These are phyloP conservation scores for Penicillium robsamsonii DNA, from an alignment of 495 filamentous ascomycete genomes.

Conservation along the genomic window DNA sequence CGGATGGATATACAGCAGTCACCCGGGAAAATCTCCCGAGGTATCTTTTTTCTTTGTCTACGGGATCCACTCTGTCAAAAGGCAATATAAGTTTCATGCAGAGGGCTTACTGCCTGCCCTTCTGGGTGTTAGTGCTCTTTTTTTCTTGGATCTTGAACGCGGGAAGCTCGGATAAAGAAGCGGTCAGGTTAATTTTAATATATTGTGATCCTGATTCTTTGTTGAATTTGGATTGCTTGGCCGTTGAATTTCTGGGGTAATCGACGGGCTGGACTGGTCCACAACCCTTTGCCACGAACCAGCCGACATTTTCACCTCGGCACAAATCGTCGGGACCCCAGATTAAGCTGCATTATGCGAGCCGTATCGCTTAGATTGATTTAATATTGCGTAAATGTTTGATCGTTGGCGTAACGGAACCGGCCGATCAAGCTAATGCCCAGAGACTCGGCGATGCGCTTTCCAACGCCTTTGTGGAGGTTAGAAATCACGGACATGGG, in stretches of 20 bases:
- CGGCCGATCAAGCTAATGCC: slow-evolving; percentile 2
- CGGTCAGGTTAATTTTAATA: slow-evolving; percentile 1
- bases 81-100: slow-evolving; percentile 10
- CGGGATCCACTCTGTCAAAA: slow-evolving; percentile 6
- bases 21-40: background rate
- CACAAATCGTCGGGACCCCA: slow-evolving; percentile 3
- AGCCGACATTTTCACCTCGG: background rate
- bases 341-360: slow-evolving; percentile 5
- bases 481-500: background rate
- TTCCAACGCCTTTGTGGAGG: background rate
- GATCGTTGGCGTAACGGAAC: background rate
- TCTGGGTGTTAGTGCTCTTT: slow-evolving; percentile 5
- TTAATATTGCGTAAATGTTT: background rate
- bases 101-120: slow-evolving; percentile 1
- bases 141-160: background rate
- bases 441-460: slow-evolving; percentile 1
- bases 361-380: background rate
- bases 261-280: slow-evolving; percentile 6
- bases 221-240: background rate
- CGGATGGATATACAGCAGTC: slow-evolving; percentile 11
- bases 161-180: slow-evolving; percentile 3
- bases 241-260: slow-evolving; percentile 10
- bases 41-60: background rate
- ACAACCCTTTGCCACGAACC: background rate
- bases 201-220: background rate